Conservation (phyloP, 345 rosid species). For the Excoecaria agallocha region DNA sequence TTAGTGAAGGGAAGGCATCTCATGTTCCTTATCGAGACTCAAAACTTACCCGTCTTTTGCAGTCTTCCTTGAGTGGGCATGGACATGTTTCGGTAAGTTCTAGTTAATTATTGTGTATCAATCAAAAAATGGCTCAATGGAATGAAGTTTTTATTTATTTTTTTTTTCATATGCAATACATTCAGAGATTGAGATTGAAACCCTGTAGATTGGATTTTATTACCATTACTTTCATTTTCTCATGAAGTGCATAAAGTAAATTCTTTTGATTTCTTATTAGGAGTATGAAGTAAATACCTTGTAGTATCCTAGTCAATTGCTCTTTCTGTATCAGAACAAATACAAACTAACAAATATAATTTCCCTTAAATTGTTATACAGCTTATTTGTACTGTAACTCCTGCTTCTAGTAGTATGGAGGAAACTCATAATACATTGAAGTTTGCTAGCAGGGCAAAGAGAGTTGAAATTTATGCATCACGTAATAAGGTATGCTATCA, state of each 20-base stretch:
- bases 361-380: constrained; percentile 30
- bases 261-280: not conserved
- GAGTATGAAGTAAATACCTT: constrained; percentile 1
- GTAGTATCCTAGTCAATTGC: not conserved
- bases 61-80: constrained; percentile 93
- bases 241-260: not conserved
- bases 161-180: not conserved
- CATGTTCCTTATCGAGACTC: constrained; percentile 99
- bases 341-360: constrained; percentile 11
- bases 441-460: constrained; percentile 97
- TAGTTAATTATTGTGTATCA: not conserved
- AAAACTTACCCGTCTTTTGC: constrained; percentile 97
- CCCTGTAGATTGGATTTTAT: not conserved
- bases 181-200: not conserved
- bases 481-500: constrained; percentile 75
- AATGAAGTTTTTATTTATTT: not conserved
- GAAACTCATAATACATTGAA: constrained; percentile 99
- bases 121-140: not conserved
- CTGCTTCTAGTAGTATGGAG: constrained; percentile 95
- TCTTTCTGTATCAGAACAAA: not conserved
- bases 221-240: not conserved
- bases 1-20: constrained; percentile 98
- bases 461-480: constrained; percentile 92
- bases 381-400: constrained; percentile 99
- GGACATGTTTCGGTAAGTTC: constrained; percentile 97